Evolutionary conservation across 371 early-diverging fungal genomes (phyloP).

Genomic region (Phascolomyces articulosus): DNA sequence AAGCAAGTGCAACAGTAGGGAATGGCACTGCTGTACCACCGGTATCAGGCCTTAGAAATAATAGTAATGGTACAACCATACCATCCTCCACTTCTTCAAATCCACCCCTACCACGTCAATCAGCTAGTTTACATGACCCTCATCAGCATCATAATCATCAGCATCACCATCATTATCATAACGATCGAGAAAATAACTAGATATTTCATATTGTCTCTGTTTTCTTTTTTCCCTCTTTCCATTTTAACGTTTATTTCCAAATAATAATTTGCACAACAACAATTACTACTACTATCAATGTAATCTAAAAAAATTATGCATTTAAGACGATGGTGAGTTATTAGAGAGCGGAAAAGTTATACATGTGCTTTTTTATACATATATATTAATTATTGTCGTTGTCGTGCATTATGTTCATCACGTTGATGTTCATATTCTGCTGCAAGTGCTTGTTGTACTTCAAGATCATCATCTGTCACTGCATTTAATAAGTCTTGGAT

Average conservation of each 20-base stretch:
- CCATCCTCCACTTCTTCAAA: neutral
- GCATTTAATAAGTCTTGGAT: constrained; percentile 25
- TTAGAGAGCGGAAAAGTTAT: no score
- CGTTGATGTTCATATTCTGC: constrained; percentile 23
- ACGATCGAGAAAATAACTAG: neutral
- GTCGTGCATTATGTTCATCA: constrained; percentile 16
- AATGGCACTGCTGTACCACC: constrained; percentile 1
- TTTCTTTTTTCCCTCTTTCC: neutral
- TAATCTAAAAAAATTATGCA: neutral
- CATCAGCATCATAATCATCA: no score
- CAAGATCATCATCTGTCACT: constrained; percentile 28
- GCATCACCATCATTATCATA: neutral
- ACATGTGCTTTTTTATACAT: no score
- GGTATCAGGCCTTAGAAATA: neutral
- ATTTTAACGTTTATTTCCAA: no score
- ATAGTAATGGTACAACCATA: neutral
- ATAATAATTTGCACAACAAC: neutral
- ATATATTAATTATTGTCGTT: neutral
- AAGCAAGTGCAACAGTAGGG: neutral
- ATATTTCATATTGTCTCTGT: neutral
- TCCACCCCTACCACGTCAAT: neutral
- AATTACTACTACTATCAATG: neutral
- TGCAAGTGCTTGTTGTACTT: constrained; percentile 35
- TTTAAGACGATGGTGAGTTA: no score
- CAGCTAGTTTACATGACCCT: constrained; percentile 1